These are phyloP conservation scores for Phytophthora lateralis DNA, from an alignment of 352 stramenopile genomes.

Conservation along the genomic window DNA sequence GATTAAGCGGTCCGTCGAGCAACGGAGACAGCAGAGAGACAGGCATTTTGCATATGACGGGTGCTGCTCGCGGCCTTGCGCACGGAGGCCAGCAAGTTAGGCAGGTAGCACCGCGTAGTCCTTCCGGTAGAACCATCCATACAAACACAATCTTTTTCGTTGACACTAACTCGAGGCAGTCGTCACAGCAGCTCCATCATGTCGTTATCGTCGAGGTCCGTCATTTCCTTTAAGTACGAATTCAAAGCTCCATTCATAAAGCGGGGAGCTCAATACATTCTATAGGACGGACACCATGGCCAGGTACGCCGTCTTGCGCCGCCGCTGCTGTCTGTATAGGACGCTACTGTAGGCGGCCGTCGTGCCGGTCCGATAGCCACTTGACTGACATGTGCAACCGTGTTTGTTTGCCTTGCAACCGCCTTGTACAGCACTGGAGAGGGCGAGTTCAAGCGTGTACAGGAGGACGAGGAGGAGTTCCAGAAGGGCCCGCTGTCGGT, in stretches of 20 bases:
- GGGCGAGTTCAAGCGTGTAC: conserved; percentile 83
- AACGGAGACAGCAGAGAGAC: conserved; percentile 12
- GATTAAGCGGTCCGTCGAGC: conserved; percentile 53
- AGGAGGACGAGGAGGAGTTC: conserved; percentile 94
- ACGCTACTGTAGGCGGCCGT: background rate
- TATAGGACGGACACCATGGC: conserved; percentile 23
- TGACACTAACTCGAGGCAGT: background rate
- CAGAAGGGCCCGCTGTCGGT: conserved; percentile 97
- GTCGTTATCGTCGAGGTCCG: background rate
- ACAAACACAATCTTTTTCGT: conserved; percentile 29
- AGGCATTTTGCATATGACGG: conserved; percentile 36
- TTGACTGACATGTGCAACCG: conserved; percentile 11
- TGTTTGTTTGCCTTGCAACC: conserved; percentile 6
- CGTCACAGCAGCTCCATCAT: background rate
- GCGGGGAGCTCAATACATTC: conserved; percentile 3
- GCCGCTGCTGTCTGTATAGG: background rate
- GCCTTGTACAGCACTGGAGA: conserved; percentile 29
- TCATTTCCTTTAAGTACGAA: conserved; percentile 21
- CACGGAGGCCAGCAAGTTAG: conserved; percentile 21
- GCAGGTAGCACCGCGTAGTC: conserved; percentile 28
- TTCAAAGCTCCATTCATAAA: conserved; percentile 34
- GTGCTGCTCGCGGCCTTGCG: conserved; percentile 24
- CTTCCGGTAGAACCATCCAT: conserved; percentile 27
- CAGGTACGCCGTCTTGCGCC: conserved; percentile 23
- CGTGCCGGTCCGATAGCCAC: background rate